phyloP scores from a whole-genome alignment of 2,329 filamentous ascomycete genomes.

The Calonectria naviculata region DNA sequence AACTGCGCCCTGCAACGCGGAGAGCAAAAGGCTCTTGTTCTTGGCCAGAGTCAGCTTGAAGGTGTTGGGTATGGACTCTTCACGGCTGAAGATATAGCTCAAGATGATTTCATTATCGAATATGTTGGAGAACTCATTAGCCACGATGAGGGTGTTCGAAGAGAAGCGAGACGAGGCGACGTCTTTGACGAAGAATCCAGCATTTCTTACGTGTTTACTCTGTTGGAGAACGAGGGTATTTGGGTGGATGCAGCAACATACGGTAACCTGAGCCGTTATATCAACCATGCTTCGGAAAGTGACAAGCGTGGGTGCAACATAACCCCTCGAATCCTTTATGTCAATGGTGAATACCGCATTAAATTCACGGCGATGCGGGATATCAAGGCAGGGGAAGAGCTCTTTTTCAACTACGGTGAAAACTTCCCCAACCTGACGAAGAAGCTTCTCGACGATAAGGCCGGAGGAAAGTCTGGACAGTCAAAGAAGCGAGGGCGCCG shows the following conservation, averaged over 20 bases:
- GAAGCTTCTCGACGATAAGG: slow-evolving; percentile 53
- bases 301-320: slow-evolving; percentile 69
- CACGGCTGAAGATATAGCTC: slow-evolving; percentile 72
- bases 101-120: slow-evolving; percentile 82
- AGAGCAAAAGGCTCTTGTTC: slow-evolving; percentile 70
- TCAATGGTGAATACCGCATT: slow-evolving; percentile 81
- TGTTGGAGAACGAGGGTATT: slow-evolving; percentile 69
- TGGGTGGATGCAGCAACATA: slow-evolving; percentile 81
- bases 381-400: slow-evolving; percentile 78
- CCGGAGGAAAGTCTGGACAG: slow-evolving; percentile 43
- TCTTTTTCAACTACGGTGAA: slow-evolving; percentile 85
- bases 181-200: slow-evolving; percentile 70
- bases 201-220: slow-evolving; percentile 73
- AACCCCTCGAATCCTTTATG: slow-evolving; percentile 74
- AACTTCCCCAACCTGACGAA: slow-evolving; percentile 71
- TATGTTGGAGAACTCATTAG: slow-evolving; percentile 84
- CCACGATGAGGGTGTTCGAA: slow-evolving; percentile 74
- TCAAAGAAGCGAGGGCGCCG: slow-evolving; percentile 42
- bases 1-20: slow-evolving; percentile 80
- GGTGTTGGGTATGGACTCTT: slow-evolving; percentile 81
- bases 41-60: slow-evolving; percentile 77
- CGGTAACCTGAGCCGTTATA: slow-evolving; percentile 85
- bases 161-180: slow-evolving; percentile 70
- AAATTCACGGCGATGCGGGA: slow-evolving; percentile 76
- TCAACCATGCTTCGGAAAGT: slow-evolving; percentile 76